Evolutionary conservation across 2,329 filamentous ascomycete species (phyloP), one percentile per base, ranked within the genome.

Genomic region (Gaeumannomyces sp.): DNA sequence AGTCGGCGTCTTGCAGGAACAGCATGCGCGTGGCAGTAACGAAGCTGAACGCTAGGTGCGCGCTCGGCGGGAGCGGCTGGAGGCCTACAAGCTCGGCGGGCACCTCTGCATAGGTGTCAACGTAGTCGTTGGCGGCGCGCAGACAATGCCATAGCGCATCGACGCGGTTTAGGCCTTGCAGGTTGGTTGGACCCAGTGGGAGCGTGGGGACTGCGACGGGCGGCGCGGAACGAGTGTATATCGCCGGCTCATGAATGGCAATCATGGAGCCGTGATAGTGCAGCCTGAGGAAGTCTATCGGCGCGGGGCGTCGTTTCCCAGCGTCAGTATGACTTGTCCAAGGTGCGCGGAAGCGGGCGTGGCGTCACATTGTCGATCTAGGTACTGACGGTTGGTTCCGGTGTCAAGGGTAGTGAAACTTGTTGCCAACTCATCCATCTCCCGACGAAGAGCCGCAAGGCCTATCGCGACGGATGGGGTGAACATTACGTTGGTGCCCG

Each of bases 91-190:
- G 66, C 1, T 69, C 68, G 0, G 70, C 57, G 0, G 76, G 71
- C 2, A 76, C 69, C 19, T 68, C 63, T 1, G 69, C 53, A 13
- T 73, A 72, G 10, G 72, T 67, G 0, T 69, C 61, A 45, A 76
- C 72, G 58, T 74, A 73, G 59, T 70, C 67, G 22, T 67, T 66
- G 7, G 70, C 65, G 0, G 71, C 67, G 33, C 75, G 69, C 1
- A 79, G 71, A 22, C 76, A 77, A 35, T 68, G 70, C 77, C 77
- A 79, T 6, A 80, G 71, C 2, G 72, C 72, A 11, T 76, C 72
- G 16, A 75, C 72, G 14, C 75, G 73, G 5, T 71, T 71, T 13
- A 72, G 70, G 1, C 71, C 70, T 27, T 71, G 68, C 1, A 67
- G 63, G 3, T 57, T 35, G 53, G 38, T 28, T 33, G 14, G 13